Conservation (phyloP, 345 rosid genomes). For the Atalantia buxifolia region DNA sequence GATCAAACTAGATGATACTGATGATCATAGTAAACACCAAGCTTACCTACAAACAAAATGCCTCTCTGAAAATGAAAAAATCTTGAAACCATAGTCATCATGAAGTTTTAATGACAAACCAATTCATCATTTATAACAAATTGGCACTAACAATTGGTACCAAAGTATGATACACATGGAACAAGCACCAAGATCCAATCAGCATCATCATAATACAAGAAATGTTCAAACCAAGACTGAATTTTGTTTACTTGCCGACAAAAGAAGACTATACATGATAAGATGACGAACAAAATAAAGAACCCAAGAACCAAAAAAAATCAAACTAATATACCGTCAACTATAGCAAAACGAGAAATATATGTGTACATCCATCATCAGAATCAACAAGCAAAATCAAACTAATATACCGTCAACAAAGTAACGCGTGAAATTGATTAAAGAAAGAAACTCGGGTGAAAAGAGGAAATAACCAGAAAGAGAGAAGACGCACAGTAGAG, state of each 20-base stretch:
- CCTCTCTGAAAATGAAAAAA: not conserved
- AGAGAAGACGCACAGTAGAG: conserved; percentile 1
- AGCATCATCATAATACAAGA: not conserved
- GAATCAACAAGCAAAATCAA: not conserved
- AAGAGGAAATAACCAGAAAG: not conserved
- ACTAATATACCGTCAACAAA: no score
- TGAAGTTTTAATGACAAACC: not conserved
- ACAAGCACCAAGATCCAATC: conserved; percentile 2
- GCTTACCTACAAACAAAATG: not conserved
- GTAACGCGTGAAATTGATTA: not conserved
- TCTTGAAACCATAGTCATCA: not conserved
- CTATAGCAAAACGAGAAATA: not conserved
- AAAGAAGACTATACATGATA: not conserved
- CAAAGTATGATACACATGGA: not conserved
- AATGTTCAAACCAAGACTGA: not conserved
- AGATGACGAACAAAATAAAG: not conserved
- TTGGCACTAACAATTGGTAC: not conserved
- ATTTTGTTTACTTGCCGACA: not conserved
- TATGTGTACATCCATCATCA: not conserved
- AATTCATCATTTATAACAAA: not conserved
- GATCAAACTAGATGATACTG: not conserved
- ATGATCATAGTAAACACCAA: not conserved
- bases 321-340: not conserved
- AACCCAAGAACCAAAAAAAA: not conserved
- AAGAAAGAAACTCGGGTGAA: not conserved